phyloP scores from a whole-genome alignment of 345 rosid species.

The Rubroshorea leprosula region DNA sequence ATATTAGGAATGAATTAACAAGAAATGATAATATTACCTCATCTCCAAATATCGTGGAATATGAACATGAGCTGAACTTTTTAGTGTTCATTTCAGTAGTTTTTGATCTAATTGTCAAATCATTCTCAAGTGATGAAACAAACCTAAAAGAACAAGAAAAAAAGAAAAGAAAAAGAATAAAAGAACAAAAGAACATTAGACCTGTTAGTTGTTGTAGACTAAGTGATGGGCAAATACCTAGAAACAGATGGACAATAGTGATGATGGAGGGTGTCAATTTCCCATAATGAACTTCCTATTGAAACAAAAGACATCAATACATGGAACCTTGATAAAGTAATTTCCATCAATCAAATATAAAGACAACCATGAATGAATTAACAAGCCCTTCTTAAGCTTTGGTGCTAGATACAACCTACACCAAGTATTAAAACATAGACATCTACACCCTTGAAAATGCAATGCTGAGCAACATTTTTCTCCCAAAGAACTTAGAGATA shows the following conservation, averaged over 20 bases:
- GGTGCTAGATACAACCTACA: neutral
- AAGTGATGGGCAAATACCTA: slow-evolving; percentile 44
- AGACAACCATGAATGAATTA: too few species aligned
- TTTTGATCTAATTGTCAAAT: slow-evolving; percentile 77
- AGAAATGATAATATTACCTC: slow-evolving; percentile 49
- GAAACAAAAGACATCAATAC: slow-evolving; percentile 3
- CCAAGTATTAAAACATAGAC: too few species aligned
- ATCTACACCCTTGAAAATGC: too few species aligned
- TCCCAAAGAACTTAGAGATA: too few species aligned
- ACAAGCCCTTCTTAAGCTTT: too few species aligned
- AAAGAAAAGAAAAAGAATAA: neutral
- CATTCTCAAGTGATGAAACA: slow-evolving; percentile 74
- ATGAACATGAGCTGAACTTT: slow-evolving; percentile 87
- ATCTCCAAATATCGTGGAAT: slow-evolving; percentile 77
- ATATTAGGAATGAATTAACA: neutral
- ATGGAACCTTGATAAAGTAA: neutral
- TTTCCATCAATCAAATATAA: too few species aligned
- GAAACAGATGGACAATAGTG: slow-evolving; percentile 96
- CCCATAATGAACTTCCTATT: slow-evolving; percentile 95
- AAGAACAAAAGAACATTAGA: too few species aligned
- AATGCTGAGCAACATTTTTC: too few species aligned
- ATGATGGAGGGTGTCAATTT: slow-evolving; percentile 74
- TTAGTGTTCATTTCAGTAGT: slow-evolving; percentile 59
- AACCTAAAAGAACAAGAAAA: slow-evolving; percentile 42
- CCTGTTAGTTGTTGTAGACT: too few species aligned